A percentile compares a stretch with the other conserved stretches of the same genome.
These are phyloP conservation scores for Ogataea degrootiae DNA, from an alignment of 805 yeast genomes.

Conservation along the genomic window DNA sequence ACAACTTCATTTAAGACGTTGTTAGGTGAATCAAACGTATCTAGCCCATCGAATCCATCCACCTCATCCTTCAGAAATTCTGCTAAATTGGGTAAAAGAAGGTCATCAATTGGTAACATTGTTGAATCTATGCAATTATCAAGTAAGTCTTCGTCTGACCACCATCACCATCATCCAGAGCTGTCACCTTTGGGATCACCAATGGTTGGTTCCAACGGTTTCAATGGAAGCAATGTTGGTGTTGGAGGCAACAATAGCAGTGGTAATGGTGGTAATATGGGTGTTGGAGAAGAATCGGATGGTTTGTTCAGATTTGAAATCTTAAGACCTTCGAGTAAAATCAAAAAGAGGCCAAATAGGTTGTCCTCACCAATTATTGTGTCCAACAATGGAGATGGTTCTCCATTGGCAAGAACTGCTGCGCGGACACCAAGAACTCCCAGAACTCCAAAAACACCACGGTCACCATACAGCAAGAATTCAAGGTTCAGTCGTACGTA, in stretches of 20 bases:
- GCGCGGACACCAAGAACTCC: slow-evolving; percentile 22
- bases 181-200: slow-evolving; percentile 21
- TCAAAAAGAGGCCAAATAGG: slow-evolving; percentile 28
- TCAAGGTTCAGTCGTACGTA: slow-evolving; percentile 16
- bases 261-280: no score
- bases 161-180: slow-evolving; percentile 12
- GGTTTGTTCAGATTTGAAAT: slow-evolving; percentile 44
- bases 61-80: slow-evolving; percentile 16
- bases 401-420: slow-evolving; percentile 19
- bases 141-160: slow-evolving; percentile 11
- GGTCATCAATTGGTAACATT: slow-evolving; percentile 11
- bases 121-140: slow-evolving; percentile 14
- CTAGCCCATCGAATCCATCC: slow-evolving; percentile 8
- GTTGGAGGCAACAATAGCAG: no score
- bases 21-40: slow-evolving; percentile 42
- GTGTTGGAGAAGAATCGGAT: slow-evolving; percentile 30
- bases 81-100: slow-evolving; percentile 16
- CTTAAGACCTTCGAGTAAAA: slow-evolving; percentile 33
- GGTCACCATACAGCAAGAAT: slow-evolving; percentile 17
- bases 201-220: slow-evolving; percentile 3
- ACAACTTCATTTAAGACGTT: slow-evolving; percentile 73
- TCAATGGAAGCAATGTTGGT: neutral
- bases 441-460: slow-evolving; percentile 16
- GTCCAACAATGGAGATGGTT: slow-evolving; percentile 14
- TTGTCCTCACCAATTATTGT: slow-evolving; percentile 16